Evolutionary conservation across 2,329 filamentous ascomycete genomes (phyloP), one percentile per base, ranked within the genome.

Genomic region (Proliferodiscus dingleyae): DNA sequence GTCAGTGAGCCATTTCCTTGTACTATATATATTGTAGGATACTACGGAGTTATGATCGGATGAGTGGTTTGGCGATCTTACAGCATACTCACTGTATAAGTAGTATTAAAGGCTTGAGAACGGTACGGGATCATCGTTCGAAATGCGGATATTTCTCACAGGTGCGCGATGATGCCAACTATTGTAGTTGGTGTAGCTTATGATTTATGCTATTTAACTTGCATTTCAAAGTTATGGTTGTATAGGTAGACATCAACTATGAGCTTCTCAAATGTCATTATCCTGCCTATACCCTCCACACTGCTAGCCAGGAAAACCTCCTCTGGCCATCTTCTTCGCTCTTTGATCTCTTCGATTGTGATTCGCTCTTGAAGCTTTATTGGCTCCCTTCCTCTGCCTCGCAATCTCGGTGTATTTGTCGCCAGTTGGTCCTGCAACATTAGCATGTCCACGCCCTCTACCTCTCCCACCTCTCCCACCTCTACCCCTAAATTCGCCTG

Each of bases 311-410:
- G 58, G 50, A 49, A 71, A 67, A 4, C 72, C 72, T 6, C 71
- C 75, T 21, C 79, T 71, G 11, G 76, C 77, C 78, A 84, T 81
- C 67, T 85, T 85, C 60, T 67, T 80, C 10, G 80, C 79, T 28
- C 78, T 70, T 49, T 76, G 76, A 61, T 94, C 86, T 40, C 89
- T 77, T 21, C 90, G 79, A 64, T 89, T 93, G 63, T 95, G 89
- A 62, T 95, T 95, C 24, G 88, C 89, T 50, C 85, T 74, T 18
- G 85, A 87, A 2, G 83, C 76, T 65, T 95, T 95, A 56, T 82
- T 86, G 21, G 85, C 81, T 61, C 95, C 90, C 63, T 95, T 95
- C 51, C 78, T 76, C 57, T 82, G 76, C 54, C 89, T 75, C 8
- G 86, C 83, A 43, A 72, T 68, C 54, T 89, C 81, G 0, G 85